Evolutionary conservation across 352 stramenopile genomes (phyloP).

Genomic region (Plasmopara viticola): DNA sequence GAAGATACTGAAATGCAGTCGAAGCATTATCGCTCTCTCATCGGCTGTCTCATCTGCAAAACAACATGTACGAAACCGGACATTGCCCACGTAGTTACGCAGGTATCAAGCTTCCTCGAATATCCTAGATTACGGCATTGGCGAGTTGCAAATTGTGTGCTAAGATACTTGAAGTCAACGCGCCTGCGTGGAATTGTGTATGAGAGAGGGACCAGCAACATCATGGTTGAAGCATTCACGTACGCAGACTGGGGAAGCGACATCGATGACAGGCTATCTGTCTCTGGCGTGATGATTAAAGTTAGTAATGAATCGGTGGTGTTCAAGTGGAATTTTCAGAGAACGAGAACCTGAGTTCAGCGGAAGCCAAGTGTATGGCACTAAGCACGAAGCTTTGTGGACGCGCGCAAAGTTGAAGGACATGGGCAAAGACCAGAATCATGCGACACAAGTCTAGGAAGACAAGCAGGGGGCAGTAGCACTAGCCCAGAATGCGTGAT

Average conservation of each 20-base stretch:
- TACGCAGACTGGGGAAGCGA: background rate
- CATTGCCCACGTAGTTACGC: background rate
- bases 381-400: constrained; percentile 11
- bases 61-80: background rate
- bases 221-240: background rate
- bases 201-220: background rate
- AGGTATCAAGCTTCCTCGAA: background rate
- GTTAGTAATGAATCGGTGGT: constrained; percentile 8
- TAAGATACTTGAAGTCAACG: background rate
- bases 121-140: background rate
- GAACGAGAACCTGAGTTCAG: constrained; percentile 6
- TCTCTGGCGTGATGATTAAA: constrained; percentile 5
- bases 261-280: background rate
- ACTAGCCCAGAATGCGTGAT: background rate
- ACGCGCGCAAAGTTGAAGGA: background rate
- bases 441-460: background rate
- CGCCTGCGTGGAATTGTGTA: background rate
- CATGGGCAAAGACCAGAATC: constrained; percentile 2
- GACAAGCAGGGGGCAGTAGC: background rate
- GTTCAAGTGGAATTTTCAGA: constrained; percentile 6
- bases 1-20: background rate
- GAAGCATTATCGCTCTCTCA: background rate
- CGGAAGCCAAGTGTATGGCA: constrained; percentile 14
- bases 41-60: background rate
- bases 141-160: background rate